Evolutionary conservation across 2,329 filamentous ascomycete species (phyloP), one percentile per base, ranked within the genome.

Genomic region (Colletotrichum sansevieriae): DNA sequence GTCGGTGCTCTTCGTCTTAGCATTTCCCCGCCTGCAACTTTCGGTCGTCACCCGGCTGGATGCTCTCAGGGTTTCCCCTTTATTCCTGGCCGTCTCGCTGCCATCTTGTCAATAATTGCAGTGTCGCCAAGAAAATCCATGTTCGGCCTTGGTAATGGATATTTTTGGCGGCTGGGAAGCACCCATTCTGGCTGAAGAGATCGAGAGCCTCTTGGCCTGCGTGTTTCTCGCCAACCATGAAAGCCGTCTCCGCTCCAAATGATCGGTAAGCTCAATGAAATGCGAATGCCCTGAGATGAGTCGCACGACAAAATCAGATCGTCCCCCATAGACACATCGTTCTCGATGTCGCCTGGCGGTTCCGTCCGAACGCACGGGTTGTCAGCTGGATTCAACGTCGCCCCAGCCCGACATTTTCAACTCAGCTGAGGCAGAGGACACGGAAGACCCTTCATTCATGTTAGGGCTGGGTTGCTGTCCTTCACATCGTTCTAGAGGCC

Each of bases 321-420:
- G 76, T 72, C 0, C 70, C 71, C 0, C 61, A 58, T 25, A 59
- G 69, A 75, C 75, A 77, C 71, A 72, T 2, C 11, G 61, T 2
- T 65, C 61, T 52, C 74, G 73, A 13, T 41, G 33, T 15, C 22
- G 44, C 22, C 20, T 49, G 5, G 57, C 33, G 8, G 71, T 71
- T 44, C 74, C 70, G 20, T 72, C 72, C 2, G 46, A 54, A 20
- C 25, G 71, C 64, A 25, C 71, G 71, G 8, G 70, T 73, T 44
- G 77, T 73, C 13, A 63, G 66, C 51, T 75, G 74, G 63, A 77
- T 74, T 22, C 75, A 71, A 4, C 76, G 73, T 77, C 75, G 78
- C 39, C 78, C 73, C 4, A 77, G 37, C 0, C 75, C 76, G 1
- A 76, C 70, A n/a, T 78, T 68, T 20, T 72, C 67, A 0, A 77